These are phyloP conservation scores for Yamadazyma phyllophila DNA, from an alignment of 805 yeast genomes.

Conservation along the genomic window DNA sequence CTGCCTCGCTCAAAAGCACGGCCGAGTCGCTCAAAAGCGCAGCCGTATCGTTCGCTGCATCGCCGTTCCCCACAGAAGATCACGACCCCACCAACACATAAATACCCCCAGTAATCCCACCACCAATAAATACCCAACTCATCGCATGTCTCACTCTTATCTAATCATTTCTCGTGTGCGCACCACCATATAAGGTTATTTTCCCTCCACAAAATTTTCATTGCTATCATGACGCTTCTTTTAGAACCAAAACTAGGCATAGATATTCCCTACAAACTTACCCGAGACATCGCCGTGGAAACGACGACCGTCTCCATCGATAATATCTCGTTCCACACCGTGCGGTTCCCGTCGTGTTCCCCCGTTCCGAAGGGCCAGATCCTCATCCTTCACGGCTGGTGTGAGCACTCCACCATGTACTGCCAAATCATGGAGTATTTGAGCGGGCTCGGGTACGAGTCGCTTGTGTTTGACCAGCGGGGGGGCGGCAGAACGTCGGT, in stretches of 20 bases:
- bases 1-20: conserved; percentile 5
- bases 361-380: conserved; percentile 43
- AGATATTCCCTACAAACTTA: conserved; percentile 12
- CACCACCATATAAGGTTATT: too few species aligned
- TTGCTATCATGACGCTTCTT: conserved; percentile 3
- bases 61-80: not conserved
- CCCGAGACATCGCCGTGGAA: not conserved
- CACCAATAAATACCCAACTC: too few species aligned
- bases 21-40: conserved; percentile 2
- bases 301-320: conserved; percentile 5
- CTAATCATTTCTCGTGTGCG: too few species aligned
- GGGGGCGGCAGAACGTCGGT: conserved; percentile 69
- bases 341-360: conserved; percentile 7
- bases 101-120: not conserved
- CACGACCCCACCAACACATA: not conserved
- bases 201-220: not conserved
- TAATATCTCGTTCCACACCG: conserved; percentile 13
- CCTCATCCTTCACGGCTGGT: conserved; percentile 69
- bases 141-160: too few species aligned
- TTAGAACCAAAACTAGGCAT: conserved; percentile 12
- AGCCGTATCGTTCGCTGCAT: not conserved
- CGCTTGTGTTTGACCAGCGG: conserved; percentile 68
- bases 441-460: conserved; percentile 54
- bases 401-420: conserved; percentile 54
- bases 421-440: conserved; percentile 53